A percentile compares a stretch with the other conserved stretches of the same genome.
phyloP scores from a whole-genome alignment of 768 basidiomycete genomes.

The Lanmaoa pseudosensibilis region DNA sequence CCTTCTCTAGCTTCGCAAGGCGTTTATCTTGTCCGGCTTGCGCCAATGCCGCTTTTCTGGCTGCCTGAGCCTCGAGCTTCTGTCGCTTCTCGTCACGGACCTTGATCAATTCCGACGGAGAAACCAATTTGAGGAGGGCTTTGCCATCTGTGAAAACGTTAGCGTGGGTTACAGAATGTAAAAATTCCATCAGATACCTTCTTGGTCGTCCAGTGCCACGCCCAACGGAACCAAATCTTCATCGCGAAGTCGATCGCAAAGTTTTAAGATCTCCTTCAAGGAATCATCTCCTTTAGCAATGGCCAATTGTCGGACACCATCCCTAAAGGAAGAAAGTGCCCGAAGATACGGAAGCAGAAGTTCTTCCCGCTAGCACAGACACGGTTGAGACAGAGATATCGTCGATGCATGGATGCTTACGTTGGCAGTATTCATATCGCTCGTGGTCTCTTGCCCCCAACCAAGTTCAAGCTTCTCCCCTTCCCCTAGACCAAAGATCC shows the following conservation, averaged over 20 bases:
- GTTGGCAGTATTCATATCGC: slow-evolving; percentile 37
- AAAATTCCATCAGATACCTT: slow-evolving; percentile 51
- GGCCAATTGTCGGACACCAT: slow-evolving; percentile 80
- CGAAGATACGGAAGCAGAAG: slow-evolving; percentile 87
- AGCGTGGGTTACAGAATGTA: background rate
- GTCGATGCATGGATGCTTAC: slow-evolving; percentile 39
- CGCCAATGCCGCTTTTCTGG: slow-evolving; percentile 71
- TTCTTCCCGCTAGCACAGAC: slow-evolving; percentile 66
- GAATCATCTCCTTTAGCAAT: slow-evolving; percentile 67
- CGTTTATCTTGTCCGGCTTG: slow-evolving; percentile 68
- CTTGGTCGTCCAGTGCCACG: slow-evolving; percentile 95
- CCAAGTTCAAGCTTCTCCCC: slow-evolving; percentile 69
- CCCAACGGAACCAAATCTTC: slow-evolving; percentile 89
- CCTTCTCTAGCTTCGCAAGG: slow-evolving; percentile 81
- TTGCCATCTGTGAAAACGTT: slow-evolving; percentile 66
- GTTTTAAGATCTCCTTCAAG: slow-evolving; percentile 75
- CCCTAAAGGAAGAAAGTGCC: slow-evolving; percentile 85
- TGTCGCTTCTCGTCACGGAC: slow-evolving; percentile 88
- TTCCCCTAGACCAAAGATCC: slow-evolving; percentile 78
- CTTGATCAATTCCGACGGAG: slow-evolving; percentile 76
- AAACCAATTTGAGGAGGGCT: slow-evolving; percentile 89
- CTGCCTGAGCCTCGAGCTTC: slow-evolving; percentile 69
- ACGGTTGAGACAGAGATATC: background rate
- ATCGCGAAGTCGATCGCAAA: slow-evolving; percentile 90
- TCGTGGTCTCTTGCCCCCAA: slow-evolving; percentile 72